Percentiles rank a stretch among this genome's conserved stretches.
phyloP scores from a whole-genome alignment of 805 yeast genomes.

The Tetrapisispora phaffii region DNA sequence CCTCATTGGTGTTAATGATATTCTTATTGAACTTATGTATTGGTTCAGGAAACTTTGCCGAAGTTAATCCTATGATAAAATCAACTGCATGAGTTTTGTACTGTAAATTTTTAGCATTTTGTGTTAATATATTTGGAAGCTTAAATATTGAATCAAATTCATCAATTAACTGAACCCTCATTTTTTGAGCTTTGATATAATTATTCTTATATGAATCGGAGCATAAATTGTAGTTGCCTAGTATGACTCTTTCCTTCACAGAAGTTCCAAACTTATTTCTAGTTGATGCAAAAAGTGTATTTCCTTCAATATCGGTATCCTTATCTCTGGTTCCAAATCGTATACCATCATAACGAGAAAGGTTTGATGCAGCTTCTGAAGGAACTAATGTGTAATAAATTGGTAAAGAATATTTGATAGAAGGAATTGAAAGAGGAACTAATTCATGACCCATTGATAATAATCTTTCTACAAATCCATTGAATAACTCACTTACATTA shows the following conservation, averaged over 20 bases:
- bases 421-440: conserved; percentile 59
- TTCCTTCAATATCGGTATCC: conserved; percentile 26
- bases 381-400: conserved; percentile 83
- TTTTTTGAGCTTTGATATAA: conserved; percentile 61
- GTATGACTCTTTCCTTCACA: conserved; percentile 68
- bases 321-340: conserved; percentile 59
- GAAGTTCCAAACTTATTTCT: conserved; percentile 66
- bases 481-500: conserved; percentile 40
- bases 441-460: conserved; percentile 41
- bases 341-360: conserved; percentile 83
- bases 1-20: neutral
- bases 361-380: conserved; percentile 88
- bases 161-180: conserved; percentile 48
- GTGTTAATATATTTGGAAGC: conserved; percentile 35
- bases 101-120: conserved; percentile 6
- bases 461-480: conserved; percentile 35
- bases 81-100: conserved; percentile 41
- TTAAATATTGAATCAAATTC: conserved; percentile 62
- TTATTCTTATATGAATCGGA: conserved; percentile 62
- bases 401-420: conserved; percentile 56
- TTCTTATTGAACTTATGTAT: conserved; percentile 27
- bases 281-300: conserved; percentile 45
- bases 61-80: conserved; percentile 64
- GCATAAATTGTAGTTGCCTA: conserved; percentile 81
- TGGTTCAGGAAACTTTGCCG: conserved; percentile 46